A percentile compares a stretch with the other conserved stretches of the same genome.
Conservation (phyloP, 768 basidiomycete species). For the Pleurotus cornucopiae region DNA sequence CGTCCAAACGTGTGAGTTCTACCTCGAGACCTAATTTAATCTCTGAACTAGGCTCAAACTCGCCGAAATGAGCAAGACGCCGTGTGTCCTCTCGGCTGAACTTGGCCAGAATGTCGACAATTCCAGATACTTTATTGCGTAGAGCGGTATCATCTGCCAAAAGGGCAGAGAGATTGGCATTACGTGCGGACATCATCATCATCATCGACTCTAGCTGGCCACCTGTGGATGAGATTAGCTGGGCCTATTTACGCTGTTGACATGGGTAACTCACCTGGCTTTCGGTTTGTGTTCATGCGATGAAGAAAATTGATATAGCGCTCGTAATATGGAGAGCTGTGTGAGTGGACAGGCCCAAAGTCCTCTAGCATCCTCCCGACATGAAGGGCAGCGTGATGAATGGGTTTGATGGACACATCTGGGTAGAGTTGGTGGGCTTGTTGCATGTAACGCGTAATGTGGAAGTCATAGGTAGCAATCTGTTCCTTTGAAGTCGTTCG, state of each 20-base stretch:
- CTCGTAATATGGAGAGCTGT: conserved; percentile 24
- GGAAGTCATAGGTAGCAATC: conserved; percentile 15
- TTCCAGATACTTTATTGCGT: conserved; percentile 4
- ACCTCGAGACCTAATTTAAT: neutral
- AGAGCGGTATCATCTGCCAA: no score
- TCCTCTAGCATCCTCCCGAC: conserved; percentile 14
- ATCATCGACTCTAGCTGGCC: conserved; percentile 8
- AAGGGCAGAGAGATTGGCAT: no score
- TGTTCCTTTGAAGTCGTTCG: conserved; percentile 15
- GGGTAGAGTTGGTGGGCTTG: conserved; percentile 14
- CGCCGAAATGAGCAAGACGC: conserved; percentile 6
- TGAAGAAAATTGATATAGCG: conserved; percentile 22
- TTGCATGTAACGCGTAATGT: conserved; percentile 17
- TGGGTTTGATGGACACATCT: conserved; percentile 14
- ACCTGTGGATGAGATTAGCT: neutral
- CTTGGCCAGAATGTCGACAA: conserved; percentile 8
- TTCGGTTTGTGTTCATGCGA: conserved; percentile 18
- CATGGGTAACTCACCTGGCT: conserved; percentile 11
- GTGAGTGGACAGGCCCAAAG: conserved; percentile 24
- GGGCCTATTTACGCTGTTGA: neutral
- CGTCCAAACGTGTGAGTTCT: neutral
- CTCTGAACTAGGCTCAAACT: conserved; percentile 7
- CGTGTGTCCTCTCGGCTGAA: conserved; percentile 14
- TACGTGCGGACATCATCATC: no score
- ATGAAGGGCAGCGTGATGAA: conserved; percentile 20